Base-by-base conservation (phyloP, 225 moss, liverwort and hornwort genomes). In the Neckera pumila region DNA sequence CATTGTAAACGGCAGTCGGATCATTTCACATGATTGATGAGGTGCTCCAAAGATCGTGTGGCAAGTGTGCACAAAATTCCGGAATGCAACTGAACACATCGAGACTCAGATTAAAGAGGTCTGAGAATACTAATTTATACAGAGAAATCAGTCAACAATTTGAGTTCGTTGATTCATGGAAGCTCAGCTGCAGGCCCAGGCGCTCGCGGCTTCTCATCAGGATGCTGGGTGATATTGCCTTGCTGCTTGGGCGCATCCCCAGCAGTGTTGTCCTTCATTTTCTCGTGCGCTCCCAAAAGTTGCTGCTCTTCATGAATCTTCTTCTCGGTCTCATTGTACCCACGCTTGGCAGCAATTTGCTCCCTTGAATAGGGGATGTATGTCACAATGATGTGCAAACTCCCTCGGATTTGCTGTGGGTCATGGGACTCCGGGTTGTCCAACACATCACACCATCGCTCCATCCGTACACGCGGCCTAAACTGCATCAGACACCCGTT, bases 361-460 rank as follows among this genome's bases (percentile, higher is more conserved):
- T 92, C 93, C 51, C 85, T 90, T 4, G 83, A 86, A 83, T 90
- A 91, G 1, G 93, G 92, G 26, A 91, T 84, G 88, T 97, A 95
- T 9, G 92, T 87, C 64, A 95, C 79, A 1, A 82, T 10, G 76
- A 97, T 17, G 81, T 96, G 97, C 30, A 95, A 34, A 40, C 91
- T 88, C 53, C 95, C 97, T 57, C 96, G 92, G 36, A 95, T 86
- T 17, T 86, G 69, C 8, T 92, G 47, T 2, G 62, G 3, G 2
- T 56, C 16, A 25, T 93, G 83, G 0, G 93, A 88, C 16, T 92
- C 86, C 6, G 93, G 91, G 14, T 96, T 84, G 53, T 94, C 93
- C 87, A 96, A 83, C 56, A 97, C 90, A 17, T 97, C 96, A 17
- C 95, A 90, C 97, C 97, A 96, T 26, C 90, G 20, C 87, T 96